Evolutionary conservation across 495 filamentous ascomycete genomes (phyloP).

Genomic region (Apiosordaria backusii): DNA sequence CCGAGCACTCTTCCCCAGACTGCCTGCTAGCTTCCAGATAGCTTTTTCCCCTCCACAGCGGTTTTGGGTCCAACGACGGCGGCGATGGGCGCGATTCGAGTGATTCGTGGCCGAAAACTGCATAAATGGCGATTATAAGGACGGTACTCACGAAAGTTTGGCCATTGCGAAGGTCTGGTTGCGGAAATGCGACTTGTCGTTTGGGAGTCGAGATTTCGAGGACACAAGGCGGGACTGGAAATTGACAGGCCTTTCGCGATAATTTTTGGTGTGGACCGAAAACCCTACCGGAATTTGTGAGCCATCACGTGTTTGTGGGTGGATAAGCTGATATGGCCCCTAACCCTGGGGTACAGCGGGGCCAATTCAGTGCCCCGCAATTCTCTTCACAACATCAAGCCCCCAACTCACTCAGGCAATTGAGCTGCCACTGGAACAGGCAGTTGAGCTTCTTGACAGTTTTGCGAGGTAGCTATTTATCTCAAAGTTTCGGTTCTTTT

Average conservation of each 20-base stretch:
- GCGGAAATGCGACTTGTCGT: slow-evolving; percentile 34
- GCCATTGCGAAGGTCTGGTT: slow-evolving; percentile 46
- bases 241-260: slow-evolving; percentile 31
- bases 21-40: not conserved
- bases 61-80: slow-evolving; percentile 4
- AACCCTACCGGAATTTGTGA: slow-evolving; percentile 34
- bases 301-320: slow-evolving; percentile 27
- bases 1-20: not conserved
- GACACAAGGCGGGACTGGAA: slow-evolving; percentile 26
- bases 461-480: too few species aligned
- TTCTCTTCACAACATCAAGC: not conserved
- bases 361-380: not conserved
- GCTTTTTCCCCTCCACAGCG: slow-evolving; percentile 10
- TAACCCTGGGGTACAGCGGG: slow-evolving; percentile 12
- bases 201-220: slow-evolving; percentile 37
- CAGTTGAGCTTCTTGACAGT: too few species aligned
- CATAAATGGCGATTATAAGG: slow-evolving; percentile 6
- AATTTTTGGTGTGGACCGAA: slow-evolving; percentile 41
- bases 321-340: not conserved
- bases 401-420: not conserved
- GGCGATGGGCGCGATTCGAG: slow-evolving; percentile 7
- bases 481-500: too few species aligned
- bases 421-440: not conserved
- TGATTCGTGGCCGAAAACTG: slow-evolving; percentile 7
- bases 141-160: slow-evolving; percentile 46